Evolutionary conservation across 176 grass and related monocot genomes (phyloP).

Genomic region (Zea luxurians): DNA sequence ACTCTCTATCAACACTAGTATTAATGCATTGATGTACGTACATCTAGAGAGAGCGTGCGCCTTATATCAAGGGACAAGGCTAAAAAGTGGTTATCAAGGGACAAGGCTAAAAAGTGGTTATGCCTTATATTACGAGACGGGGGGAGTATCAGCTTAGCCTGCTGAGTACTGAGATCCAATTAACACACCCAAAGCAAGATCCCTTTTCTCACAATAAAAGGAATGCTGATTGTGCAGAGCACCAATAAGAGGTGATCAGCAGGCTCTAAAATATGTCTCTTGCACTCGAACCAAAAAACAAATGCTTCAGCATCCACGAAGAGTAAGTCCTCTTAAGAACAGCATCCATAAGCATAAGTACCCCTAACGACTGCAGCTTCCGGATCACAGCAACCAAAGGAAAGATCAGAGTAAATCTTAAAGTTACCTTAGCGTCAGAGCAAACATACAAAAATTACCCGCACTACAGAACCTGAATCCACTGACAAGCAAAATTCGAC

Average conservation of each 20-base stretch:
- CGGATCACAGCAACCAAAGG: conserved; percentile 23
- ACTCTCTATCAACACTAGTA: no score
- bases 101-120: no score
- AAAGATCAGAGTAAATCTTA: conserved; percentile 6
- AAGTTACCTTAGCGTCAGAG: not conserved
- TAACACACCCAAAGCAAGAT: not conserved
- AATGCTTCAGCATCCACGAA: not conserved
- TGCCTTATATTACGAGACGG: no score
- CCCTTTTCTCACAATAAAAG: not conserved
- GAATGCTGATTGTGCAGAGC: not conserved
- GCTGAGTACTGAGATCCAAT: conserved; percentile 3
- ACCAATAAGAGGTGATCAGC: not conserved
- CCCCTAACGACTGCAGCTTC: not conserved
- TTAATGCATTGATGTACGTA: no score
- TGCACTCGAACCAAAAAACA: not conserved
- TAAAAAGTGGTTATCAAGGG: no score
- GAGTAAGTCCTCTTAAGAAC: not conserved
- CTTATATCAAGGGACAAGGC: no score
- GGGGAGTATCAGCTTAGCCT: not conserved
- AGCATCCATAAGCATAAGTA: not conserved
- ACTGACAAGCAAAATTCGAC: not conserved
- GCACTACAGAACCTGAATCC: not conserved
- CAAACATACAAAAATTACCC: not conserved
- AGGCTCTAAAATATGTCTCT: conserved; percentile 1
- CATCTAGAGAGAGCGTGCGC: no score